Conservation (phyloP, 2,329 filamentous ascomycete species). For the Penicillium sp. region DNA sequence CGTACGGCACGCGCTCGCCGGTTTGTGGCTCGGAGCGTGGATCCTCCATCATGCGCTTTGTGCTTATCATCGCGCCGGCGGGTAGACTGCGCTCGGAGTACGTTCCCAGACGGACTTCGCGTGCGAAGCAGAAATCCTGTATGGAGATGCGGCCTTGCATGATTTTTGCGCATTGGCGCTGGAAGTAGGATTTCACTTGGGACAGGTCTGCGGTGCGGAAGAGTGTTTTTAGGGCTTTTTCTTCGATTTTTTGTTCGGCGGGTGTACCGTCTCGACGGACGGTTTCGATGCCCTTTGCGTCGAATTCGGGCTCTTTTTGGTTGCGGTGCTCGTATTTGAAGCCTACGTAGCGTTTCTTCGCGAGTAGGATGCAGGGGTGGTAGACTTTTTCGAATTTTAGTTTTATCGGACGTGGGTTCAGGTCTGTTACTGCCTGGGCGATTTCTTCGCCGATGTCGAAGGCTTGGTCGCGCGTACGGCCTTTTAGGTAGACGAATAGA, state of each 20-base stretch:
- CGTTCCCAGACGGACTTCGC: conserved; percentile 84
- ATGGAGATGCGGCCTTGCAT: conserved; percentile 85
- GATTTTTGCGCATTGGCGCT: conserved; percentile 85
- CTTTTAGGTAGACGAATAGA: conserved; percentile 85
- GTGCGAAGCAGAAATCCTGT: conserved; percentile 94
- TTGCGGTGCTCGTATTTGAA: conserved; percentile 86
- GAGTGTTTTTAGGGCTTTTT: conserved; percentile 82
- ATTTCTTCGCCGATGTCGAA: conserved; percentile 94
- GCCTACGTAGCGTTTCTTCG: conserved; percentile 97
- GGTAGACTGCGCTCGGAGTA: conserved; percentile 83
- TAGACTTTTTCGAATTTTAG: conserved; percentile 99
- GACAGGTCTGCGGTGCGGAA: conserved; percentile 89
- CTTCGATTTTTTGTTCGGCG: conserved; percentile 94
- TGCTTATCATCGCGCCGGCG: conserved; percentile 84
- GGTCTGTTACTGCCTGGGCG: conserved; percentile 77
- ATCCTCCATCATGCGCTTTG: conserved; percentile 81
- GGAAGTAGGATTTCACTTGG: conserved; percentile 86
- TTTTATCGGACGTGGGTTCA: conserved; percentile 88
- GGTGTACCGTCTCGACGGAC: conserved; percentile 92
- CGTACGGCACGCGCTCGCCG: conserved; percentile 91
- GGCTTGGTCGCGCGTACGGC: conserved; percentile 80
- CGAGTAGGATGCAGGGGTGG: conserved; percentile 86
- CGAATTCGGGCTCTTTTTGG: conserved; percentile 82
- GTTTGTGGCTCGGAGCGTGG: conserved; percentile 87
- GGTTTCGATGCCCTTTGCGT: conserved; percentile 98